Percentiles rank a stretch among this genome's conserved stretches.
Conservation (phyloP, 345 rosid genomes). For the Cardamine occulta region DNA sequence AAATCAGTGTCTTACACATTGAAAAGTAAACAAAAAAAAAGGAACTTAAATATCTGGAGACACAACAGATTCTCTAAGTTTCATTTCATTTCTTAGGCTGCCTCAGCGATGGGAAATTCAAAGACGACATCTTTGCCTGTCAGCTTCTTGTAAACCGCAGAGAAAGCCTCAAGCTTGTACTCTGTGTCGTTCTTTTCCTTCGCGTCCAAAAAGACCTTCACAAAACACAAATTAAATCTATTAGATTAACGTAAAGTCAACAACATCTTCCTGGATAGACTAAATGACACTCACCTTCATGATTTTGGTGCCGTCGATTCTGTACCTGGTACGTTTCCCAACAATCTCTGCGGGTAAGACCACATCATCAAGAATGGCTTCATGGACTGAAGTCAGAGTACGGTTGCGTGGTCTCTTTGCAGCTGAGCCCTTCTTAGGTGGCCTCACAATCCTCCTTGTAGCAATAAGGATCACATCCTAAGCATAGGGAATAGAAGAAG, state of each 20-base stretch:
- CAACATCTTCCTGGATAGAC: background rate
- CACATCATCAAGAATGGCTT: conserved; percentile 85
- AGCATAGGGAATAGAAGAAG: background rate
- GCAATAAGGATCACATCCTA: conserved; percentile 84
- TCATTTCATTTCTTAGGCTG: conserved; percentile 50
- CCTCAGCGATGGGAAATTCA: conserved; percentile 68
- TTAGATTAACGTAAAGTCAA: background rate
- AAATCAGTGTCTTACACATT: conserved; percentile 1
- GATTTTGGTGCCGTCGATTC: conserved; percentile 82
- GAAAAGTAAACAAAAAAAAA: background rate
- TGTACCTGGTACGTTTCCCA: conserved; percentile 78
- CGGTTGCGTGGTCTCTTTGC: conserved; percentile 89
- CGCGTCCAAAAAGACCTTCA: conserved; percentile 79
- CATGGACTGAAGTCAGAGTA: conserved; percentile 79
- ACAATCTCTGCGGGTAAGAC: conserved; percentile 93
- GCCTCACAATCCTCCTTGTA: conserved; percentile 76
- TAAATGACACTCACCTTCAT: conserved; percentile 58
- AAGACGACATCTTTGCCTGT: conserved; percentile 82
- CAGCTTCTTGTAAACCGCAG: conserved; percentile 84
- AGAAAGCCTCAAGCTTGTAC: conserved; percentile 75
- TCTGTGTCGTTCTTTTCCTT: conserved; percentile 82
- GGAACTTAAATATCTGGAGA: background rate
- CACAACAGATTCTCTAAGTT: conserved; percentile 4
- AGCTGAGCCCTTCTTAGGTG: conserved; percentile 95
- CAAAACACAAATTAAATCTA: background rate